These are phyloP conservation scores for Paramecium tetraurelia DNA, from an alignment of 73 alveolate species.

Conservation along the genomic window DNA sequence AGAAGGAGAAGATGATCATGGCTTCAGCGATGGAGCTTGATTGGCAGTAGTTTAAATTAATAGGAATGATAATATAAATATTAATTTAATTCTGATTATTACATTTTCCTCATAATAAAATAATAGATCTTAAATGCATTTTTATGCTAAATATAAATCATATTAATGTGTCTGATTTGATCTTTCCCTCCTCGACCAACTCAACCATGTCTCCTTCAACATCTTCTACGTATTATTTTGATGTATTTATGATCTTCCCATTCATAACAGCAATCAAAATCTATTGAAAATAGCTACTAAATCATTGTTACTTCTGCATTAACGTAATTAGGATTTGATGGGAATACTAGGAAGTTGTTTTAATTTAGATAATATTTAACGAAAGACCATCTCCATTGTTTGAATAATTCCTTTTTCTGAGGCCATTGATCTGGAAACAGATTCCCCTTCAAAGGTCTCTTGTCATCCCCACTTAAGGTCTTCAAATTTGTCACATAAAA, in stretches of 20 bases:
- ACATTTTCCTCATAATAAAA: background rate
- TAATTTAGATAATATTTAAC: background rate
- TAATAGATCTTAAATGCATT: background rate
- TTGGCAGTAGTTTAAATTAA: background rate
- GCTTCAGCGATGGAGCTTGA: background rate
- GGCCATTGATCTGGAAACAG: constrained; percentile 24
- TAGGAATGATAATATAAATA: background rate
- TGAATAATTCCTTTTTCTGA: background rate
- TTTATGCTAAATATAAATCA: background rate
- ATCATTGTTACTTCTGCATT: background rate
- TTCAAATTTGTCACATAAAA: constrained; percentile 3
- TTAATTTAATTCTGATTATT: background rate
- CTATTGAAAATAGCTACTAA: background rate
- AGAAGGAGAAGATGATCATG: background rate
- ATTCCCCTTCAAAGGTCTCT: background rate
- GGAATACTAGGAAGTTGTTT: background rate
- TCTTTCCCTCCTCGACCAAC: background rate
- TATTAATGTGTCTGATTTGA: background rate
- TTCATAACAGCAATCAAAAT: constrained; percentile 12
- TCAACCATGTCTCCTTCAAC: background rate
- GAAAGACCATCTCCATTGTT: background rate
- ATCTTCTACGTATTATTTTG: background rate
- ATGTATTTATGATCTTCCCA: constrained; percentile 13
- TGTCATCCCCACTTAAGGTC: background rate
- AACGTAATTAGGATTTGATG: background rate